phyloP scores from a whole-genome alignment of 2,329 filamentous ascomycete species.

The Karstenula rhodostoma region DNA sequence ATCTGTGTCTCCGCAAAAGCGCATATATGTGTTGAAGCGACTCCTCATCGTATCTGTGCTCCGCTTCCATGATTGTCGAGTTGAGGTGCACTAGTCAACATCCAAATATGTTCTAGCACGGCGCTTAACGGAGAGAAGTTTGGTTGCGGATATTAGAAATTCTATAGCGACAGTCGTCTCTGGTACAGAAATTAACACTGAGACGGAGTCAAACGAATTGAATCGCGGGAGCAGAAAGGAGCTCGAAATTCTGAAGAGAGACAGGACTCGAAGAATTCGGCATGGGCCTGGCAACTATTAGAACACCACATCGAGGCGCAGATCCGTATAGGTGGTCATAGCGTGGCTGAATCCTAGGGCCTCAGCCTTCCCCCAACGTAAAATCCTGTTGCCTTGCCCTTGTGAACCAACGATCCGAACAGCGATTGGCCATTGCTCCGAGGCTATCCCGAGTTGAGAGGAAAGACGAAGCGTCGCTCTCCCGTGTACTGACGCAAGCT shows the following conservation, averaged over 20 bases:
- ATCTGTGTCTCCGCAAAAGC: slow-evolving; percentile 1
- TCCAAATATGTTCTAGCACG: neutral
- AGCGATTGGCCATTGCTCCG: neutral
- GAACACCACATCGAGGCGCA: slow-evolving; percentile 6
- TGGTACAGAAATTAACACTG: neutral
- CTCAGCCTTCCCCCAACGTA: slow-evolving; percentile 11
- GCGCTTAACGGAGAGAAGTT: neutral
- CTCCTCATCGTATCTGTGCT: slow-evolving; percentile 6
- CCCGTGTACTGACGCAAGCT: neutral
- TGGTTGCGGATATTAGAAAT: neutral
- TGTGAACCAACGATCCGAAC: neutral
- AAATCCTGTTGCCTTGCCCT: slow-evolving; percentile 3
- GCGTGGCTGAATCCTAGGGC: slow-evolving; percentile 13
- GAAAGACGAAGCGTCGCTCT: neutral
- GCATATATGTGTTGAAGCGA: slow-evolving; percentile 10
- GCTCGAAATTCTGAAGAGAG: neutral
- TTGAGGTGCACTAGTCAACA: neutral
- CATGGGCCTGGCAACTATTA: slow-evolving; percentile 11
- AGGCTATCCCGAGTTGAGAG: neutral
- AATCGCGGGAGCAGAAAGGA: neutral
- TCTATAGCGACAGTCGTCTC: neutral
- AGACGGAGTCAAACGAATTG: neutral
- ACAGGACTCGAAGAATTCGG: slow-evolving; percentile 4
- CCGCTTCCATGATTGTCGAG: neutral
- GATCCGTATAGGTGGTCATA: slow-evolving; percentile 13